These are phyloP conservation scores for Graphilbum sp. DNA, from an alignment of 2,329 filamentous ascomycete species.

Conservation along the genomic window DNA sequence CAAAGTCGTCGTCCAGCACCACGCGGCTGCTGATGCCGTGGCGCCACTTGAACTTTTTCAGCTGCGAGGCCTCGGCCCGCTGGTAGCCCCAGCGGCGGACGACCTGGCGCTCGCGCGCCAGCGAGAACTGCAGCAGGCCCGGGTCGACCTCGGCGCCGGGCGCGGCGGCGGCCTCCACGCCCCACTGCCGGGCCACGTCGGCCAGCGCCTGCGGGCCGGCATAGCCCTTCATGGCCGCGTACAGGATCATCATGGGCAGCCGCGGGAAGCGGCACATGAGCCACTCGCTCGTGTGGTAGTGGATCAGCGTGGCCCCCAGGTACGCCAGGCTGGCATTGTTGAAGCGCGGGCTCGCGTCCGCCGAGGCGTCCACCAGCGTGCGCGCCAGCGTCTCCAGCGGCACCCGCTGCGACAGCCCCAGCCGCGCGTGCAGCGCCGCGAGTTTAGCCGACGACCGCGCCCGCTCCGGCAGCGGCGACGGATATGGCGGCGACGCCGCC, in stretches of 20 bases:
- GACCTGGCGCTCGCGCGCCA: slow-evolving; percentile 26
- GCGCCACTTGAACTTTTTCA: slow-evolving; percentile 37
- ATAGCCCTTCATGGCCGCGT: slow-evolving; percentile 73
- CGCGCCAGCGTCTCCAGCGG: slow-evolving; percentile 76
- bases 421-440: slow-evolving; percentile 76
- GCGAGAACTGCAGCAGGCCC: slow-evolving; percentile 68
- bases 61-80: slow-evolving; percentile 30
- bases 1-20: slow-evolving; percentile 72
- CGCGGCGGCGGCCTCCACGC: slow-evolving; percentile 71
- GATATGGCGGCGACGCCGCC: slow-evolving; percentile 22
- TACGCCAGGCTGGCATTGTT: slow-evolving; percentile 78
- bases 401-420: slow-evolving; percentile 65
- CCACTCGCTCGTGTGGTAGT: slow-evolving; percentile 79
- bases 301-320: slow-evolving; percentile 67
- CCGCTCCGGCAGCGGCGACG: slow-evolving; percentile 54
- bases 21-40: slow-evolving; percentile 62
- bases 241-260: slow-evolving; percentile 74
- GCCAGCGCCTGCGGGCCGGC: slow-evolving; percentile 59
- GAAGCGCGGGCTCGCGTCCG: slow-evolving; percentile 62
- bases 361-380: slow-evolving; percentile 70
- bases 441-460: slow-evolving; percentile 71
- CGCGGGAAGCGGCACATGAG: slow-evolving; percentile 82
- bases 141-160: slow-evolving; percentile 87
- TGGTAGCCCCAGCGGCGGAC: slow-evolving; percentile 34
- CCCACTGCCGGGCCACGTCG: slow-evolving; percentile 70